Percentiles rank a stretch among this genome's conserved stretches.
phyloP scores from a whole-genome alignment of 306 rosid genomes.

The Fragaria vesca region DNA sequence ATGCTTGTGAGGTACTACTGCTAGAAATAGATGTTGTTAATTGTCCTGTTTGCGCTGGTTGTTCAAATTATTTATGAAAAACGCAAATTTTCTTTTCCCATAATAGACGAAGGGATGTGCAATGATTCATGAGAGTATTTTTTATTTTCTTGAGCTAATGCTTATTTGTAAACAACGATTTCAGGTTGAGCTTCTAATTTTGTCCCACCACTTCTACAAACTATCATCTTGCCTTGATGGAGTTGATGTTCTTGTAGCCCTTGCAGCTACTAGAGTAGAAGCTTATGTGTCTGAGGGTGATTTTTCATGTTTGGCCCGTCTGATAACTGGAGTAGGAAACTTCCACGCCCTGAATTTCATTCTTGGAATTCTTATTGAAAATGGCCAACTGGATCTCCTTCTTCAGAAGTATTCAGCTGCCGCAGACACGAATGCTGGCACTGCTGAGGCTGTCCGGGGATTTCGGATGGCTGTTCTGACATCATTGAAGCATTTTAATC shows the following conservation, averaged over 20 bases:
- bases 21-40: slow-evolving; percentile 3
- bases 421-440: slow-evolving; percentile 67
- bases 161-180: slow-evolving; percentile 28
- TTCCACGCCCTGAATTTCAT: slow-evolving; percentile 88
- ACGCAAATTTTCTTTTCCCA: neutral
- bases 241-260: slow-evolving; percentile 98
- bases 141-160: neutral
- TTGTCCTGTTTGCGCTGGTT: neutral
- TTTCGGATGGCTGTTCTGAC: slow-evolving; percentile 97
- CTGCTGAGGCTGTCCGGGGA: slow-evolving; percentile 91
- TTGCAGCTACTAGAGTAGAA: slow-evolving; percentile 96
- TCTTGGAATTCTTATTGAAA: slow-evolving; percentile 96
- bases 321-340: slow-evolving; percentile 96
- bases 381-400: slow-evolving; percentile 93
- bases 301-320: slow-evolving; percentile 93
- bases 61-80: neutral
- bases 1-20: slow-evolving; percentile 88
- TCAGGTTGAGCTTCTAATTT: slow-evolving; percentile 96
- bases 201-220: slow-evolving; percentile 96
- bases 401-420: slow-evolving; percentile 96
- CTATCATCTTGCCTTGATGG: slow-evolving; percentile 98
- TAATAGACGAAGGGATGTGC: neutral
- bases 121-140: neutral
- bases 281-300: slow-evolving; percentile 95
- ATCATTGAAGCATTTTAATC: slow-evolving; percentile 92